Conservation (phyloP, 1,139 yeast genomes). For the Suhomyces wounanorum region DNA sequence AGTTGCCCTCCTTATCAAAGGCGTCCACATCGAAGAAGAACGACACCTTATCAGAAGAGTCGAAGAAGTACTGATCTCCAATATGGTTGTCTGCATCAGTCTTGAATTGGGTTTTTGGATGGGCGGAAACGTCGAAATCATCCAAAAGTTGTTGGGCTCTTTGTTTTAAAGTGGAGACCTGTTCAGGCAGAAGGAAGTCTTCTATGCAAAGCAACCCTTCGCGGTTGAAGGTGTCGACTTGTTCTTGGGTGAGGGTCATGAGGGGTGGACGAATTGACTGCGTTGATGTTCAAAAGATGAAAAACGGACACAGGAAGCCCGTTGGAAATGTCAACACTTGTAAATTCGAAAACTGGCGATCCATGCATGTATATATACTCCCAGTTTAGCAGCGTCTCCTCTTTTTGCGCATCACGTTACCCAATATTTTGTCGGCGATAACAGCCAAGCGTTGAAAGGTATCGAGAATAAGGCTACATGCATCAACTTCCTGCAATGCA, state of each 20-base stretch:
- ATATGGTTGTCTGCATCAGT: slow-evolving; percentile 67
- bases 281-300: background rate
- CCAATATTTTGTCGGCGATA: background rate
- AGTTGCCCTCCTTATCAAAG: slow-evolving; percentile 51
- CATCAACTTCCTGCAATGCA: background rate
- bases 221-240: slow-evolving; percentile 44
- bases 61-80: slow-evolving; percentile 72
- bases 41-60: slow-evolving; percentile 67
- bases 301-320: background rate
- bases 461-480: too few species aligned
- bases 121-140: slow-evolving; percentile 54
- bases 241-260: slow-evolving; percentile 33
- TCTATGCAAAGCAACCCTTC: slow-evolving; percentile 70
- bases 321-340: background rate
- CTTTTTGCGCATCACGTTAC: background rate
- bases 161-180: slow-evolving; percentile 40
- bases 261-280: background rate
- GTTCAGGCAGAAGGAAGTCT: slow-evolving; percentile 48
- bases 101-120: slow-evolving; percentile 72
- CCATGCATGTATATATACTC: background rate
- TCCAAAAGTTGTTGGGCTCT: slow-evolving; percentile 49
- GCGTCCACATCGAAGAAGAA: slow-evolving; percentile 78
- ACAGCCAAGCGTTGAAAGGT: background rate
- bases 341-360: background rate
- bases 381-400: background rate